phyloP scores from a whole-genome alignment of 768 basidiomycete species.

The Calocera viscosa region DNA sequence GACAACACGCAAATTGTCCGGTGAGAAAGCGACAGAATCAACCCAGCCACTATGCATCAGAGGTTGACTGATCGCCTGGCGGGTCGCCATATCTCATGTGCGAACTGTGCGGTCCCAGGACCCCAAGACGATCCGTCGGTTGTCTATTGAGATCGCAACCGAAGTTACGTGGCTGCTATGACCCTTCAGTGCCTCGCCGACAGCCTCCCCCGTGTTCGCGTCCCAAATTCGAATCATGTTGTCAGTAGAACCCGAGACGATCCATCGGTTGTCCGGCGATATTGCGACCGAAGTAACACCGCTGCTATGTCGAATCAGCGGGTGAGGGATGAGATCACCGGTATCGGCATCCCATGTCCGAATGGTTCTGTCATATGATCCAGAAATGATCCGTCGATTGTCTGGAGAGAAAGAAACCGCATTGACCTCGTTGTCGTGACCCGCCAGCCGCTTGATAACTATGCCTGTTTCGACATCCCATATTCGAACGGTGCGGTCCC shows the following conservation, averaged over 20 bases:
- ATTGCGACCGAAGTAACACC: constrained; percentile 11
- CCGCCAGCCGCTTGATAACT: background rate
- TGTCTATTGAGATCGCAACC: constrained; percentile 35
- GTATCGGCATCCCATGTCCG: background rate
- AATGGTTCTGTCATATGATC: constrained; percentile 16
- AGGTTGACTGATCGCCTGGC: constrained; percentile 10
- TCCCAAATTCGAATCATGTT: constrained; percentile 36
- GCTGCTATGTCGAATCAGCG: constrained; percentile 7
- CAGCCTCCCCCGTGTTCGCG: constrained; percentile 29
- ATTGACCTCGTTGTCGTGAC: constrained; percentile 10
- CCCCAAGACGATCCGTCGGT: constrained; percentile 33
- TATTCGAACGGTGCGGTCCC: constrained; percentile 35
- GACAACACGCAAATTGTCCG: constrained; percentile 6
- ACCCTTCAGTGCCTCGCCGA: constrained; percentile 12
- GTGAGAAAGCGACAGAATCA: constrained; percentile 13
- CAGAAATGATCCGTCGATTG: constrained; percentile 33
- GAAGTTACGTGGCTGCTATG: constrained; percentile 29
- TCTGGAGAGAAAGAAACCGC: constrained; percentile 24
- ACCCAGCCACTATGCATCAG: background rate
- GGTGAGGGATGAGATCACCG: background rate
- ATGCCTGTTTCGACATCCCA: constrained; percentile 30
- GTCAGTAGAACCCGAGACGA: constrained; percentile 29
- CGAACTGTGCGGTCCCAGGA: constrained; percentile 14
- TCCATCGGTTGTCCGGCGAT: constrained; percentile 30
- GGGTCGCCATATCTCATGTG: background rate